A percentile compares a stretch with the other conserved stretches of the same genome.
Conservation (phyloP, 257 asterid genomes). For the Nicotiana knightiana region DNA sequence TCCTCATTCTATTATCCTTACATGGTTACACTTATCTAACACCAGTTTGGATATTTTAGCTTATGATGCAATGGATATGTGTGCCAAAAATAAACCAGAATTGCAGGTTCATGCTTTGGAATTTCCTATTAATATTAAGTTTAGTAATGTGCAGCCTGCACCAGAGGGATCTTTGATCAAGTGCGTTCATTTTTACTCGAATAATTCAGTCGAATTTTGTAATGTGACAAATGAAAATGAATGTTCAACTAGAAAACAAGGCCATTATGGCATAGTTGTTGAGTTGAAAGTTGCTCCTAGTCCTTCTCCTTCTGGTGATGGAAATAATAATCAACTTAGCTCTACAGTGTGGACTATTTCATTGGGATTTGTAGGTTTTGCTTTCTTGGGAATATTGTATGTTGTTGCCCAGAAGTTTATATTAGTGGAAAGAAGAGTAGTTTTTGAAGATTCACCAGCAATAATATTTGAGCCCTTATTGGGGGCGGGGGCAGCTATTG, state of each 20-base stretch:
- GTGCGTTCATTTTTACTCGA: conserved; percentile 55
- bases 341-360: conserved; percentile 3
- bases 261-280: conserved; percentile 60
- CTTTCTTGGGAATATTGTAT: neutral
- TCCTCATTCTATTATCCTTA: conserved; percentile 56
- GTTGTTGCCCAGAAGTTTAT: neutral
- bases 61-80: conserved; percentile 67
- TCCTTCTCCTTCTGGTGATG: neutral
- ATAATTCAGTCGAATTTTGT: conserved; percentile 55
- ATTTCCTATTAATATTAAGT: conserved; percentile 37
- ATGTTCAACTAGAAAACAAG: conserved; percentile 53
- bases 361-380: neutral
- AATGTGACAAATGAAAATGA: conserved; percentile 37
- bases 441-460: neutral
- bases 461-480: neutral
- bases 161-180: conserved; percentile 20
- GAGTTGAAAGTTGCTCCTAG: neutral
- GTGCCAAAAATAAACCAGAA: conserved; percentile 47
- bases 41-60: conserved; percentile 75
- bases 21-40: conserved; percentile 60
- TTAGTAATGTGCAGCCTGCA: conserved; percentile 18
- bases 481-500: neutral
- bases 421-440: neutral
- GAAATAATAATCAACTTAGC: neutral
- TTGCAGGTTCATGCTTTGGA: conserved; percentile 51